Conservation (phyloP, 352 stramenopile genomes). For the Globisporangium spinosum region DNA sequence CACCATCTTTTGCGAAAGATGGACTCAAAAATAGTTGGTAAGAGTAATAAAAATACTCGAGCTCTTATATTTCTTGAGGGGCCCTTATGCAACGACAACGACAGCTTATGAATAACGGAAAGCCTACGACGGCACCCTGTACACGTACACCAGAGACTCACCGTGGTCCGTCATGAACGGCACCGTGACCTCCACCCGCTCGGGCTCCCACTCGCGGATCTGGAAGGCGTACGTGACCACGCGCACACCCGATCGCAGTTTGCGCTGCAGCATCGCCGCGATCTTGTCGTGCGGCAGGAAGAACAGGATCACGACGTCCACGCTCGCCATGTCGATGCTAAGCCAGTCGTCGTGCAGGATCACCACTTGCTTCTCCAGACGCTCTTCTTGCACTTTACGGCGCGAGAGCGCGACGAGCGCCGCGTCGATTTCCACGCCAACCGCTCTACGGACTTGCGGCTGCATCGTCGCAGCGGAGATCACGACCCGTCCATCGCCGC, state of each 20-base stretch:
- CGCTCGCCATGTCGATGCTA: conserved; percentile 35
- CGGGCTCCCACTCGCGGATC: conserved; percentile 50
- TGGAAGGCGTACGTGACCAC: conserved; percentile 70
- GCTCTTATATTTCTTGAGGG: neutral
- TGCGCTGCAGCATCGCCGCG: conserved; percentile 26
- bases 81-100: neutral
- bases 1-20: neutral
- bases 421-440: conserved; percentile 56
- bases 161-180: conserved; percentile 61
- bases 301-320: conserved; percentile 57
- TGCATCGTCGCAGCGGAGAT: conserved; percentile 31
- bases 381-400: conserved; percentile 16
- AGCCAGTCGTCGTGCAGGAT: conserved; percentile 60
- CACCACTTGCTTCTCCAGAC: conserved; percentile 21
- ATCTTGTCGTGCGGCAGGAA: conserved; percentile 60
- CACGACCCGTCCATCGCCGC: conserved; percentile 58
- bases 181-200: conserved; percentile 37
- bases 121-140: conserved; percentile 28
- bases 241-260: conserved; percentile 37
- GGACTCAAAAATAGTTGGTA: neutral
- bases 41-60: conserved; percentile 3
- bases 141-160: conserved; percentile 43
- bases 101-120: neutral
- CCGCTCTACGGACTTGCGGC: conserved; percentile 23
- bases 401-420: conserved; percentile 45